These are phyloP conservation scores for Botryotinia convoluta DNA, from an alignment of 2,329 filamentous ascomycete species.

Conservation along the genomic window DNA sequence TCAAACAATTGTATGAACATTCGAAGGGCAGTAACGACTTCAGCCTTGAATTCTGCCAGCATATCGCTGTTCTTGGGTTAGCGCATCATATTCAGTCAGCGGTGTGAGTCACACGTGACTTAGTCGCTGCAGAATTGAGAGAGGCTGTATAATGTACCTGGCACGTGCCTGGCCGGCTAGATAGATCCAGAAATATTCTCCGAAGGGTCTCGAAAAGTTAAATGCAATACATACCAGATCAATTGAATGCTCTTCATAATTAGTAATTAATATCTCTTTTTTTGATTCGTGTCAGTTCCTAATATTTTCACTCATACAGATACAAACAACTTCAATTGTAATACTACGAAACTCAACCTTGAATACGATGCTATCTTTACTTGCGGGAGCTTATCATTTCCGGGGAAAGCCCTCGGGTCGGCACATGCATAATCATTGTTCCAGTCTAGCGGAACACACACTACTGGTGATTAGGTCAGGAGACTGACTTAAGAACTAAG, in stretches of 20 bases:
- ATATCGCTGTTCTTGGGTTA: not conserved
- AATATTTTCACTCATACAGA: not conserved
- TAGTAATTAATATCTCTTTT: not conserved
- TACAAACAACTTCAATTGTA: not conserved
- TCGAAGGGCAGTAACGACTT: not conserved
- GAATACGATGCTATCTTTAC: not conserved
- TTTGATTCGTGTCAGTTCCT: not conserved
- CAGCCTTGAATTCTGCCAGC: conserved; percentile 6
- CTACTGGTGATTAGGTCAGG: conserved; percentile 10
- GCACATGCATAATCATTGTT: not conserved
- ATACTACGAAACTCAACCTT: not conserved
- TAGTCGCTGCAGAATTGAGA: not conserved
- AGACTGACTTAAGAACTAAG: not conserved
- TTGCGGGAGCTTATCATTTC: not conserved
- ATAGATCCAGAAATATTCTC: not conserved
- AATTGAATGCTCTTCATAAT: not conserved
- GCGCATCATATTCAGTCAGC: not conserved
- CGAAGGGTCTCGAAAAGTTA: not conserved
- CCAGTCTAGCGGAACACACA: not conserved
- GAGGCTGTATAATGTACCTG: not conserved
- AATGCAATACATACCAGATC: not conserved
- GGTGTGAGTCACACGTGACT: not conserved
- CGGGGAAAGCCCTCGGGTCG: not conserved
- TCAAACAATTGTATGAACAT: not conserved
- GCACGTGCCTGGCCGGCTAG: not conserved